Evolutionary conservation across 1,284 basidiomycete species (phyloP).

Genomic region (Tilletia walkeri): DNA sequence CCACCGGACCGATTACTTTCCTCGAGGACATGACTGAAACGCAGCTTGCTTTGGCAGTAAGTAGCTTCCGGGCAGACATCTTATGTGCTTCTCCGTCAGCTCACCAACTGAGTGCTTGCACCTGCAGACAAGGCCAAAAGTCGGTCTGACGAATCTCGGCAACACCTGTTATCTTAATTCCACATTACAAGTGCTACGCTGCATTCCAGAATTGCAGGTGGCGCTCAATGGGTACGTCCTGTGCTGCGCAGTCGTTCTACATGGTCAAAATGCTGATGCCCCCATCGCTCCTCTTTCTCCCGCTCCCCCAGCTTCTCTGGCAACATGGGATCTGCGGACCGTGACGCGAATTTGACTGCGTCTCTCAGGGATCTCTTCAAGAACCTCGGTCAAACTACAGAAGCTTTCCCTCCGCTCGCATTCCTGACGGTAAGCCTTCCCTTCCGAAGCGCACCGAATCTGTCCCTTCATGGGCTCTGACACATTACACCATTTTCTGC

Average conservation of each 20-base stretch:
- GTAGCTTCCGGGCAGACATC: slow-evolving; percentile 32
- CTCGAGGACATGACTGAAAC: slow-evolving; percentile 81
- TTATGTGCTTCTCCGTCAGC: slow-evolving; percentile 55
- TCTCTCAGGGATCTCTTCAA: slow-evolving; percentile 73
- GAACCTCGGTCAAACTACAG: slow-evolving; percentile 72
- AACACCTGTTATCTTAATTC: slow-evolving; percentile 97
- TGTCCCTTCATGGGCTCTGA: not conserved
- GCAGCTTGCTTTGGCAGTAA: slow-evolving; percentile 74
- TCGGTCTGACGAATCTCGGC: slow-evolving; percentile 59
- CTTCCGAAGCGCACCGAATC: no score
- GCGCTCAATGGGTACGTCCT: slow-evolving; percentile 36
- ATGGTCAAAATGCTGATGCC: slow-evolving; percentile 56
- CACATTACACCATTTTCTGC: not conserved
- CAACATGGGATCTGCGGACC: slow-evolving; percentile 37
- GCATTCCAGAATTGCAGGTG: slow-evolving; percentile 78
- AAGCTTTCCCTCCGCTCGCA: slow-evolving; percentile 71
- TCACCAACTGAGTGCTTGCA: no score
- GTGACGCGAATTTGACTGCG: slow-evolving; percentile 58
- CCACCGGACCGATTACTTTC: slow-evolving; percentile 74
- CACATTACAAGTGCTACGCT: slow-evolving; percentile 83
- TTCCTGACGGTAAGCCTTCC: slow-evolving; percentile 62
- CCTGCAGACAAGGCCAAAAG: slow-evolving; percentile 21
- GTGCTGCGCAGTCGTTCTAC: not conserved
- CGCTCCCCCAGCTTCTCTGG: slow-evolving; percentile 25
- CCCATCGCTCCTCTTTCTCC: slow-evolving; percentile 55